Percentiles rank a stretch among this genome's conserved stretches.
Evolutionary conservation across 1,284 basidiomycete species (phyloP).

Genomic region (Veloporphyrellus conicus): DNA sequence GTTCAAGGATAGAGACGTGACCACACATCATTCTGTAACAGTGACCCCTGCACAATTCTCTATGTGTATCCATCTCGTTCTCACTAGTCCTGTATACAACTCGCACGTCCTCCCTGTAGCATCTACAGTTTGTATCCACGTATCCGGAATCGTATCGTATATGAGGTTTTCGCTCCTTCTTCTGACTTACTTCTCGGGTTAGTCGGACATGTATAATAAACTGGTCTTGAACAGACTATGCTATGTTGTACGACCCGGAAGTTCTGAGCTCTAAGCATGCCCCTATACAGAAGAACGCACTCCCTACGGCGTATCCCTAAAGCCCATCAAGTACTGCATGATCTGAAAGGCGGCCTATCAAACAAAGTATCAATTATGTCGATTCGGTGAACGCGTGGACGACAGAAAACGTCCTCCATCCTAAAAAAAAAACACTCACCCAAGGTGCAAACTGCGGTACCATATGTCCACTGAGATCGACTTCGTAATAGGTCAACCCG

Average conservation of each 20-base stretch:
- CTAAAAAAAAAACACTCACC: constrained; percentile 37
- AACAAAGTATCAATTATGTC: background rate
- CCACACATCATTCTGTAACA: background rate
- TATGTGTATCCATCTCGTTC: background rate
- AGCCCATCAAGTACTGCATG: constrained; percentile 68
- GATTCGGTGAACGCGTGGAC: background rate
- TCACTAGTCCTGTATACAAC: background rate
- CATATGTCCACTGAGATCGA: constrained; percentile 69
- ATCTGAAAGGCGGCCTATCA: constrained; percentile 60
- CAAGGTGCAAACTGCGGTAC: constrained; percentile 63
- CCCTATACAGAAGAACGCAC: background rate
- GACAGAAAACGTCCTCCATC: background rate
- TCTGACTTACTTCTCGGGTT: background rate
- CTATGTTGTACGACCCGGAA: too few relatives aligned
- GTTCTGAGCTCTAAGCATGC: too few relatives aligned
- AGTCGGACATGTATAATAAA: background rate
- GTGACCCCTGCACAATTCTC: background rate
- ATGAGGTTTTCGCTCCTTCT: background rate
- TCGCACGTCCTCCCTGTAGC: background rate
- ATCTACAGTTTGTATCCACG: background rate
- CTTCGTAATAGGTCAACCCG: constrained; percentile 62
- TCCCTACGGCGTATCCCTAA: constrained; percentile 43
- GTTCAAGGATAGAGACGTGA: background rate
- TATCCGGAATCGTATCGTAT: too few relatives aligned
- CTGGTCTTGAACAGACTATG: too few relatives aligned